Percentiles rank a stretch among this genome's conserved stretches.
Conservation (phyloP, 257 asterid species). For the Ehretia macrophylla region DNA sequence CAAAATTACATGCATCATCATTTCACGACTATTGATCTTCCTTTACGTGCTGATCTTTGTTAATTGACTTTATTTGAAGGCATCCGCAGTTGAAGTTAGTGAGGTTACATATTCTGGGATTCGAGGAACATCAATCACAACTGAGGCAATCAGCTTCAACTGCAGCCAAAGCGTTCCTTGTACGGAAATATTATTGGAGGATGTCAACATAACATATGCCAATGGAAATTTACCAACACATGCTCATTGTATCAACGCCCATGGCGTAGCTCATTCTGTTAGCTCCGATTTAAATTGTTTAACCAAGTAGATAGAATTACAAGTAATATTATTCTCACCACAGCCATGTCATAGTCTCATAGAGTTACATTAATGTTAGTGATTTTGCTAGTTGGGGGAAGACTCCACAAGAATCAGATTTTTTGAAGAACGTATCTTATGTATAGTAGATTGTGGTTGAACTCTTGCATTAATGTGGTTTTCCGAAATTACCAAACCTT, state of each 20-base stretch:
- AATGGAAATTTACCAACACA: slow-evolving; percentile 32
- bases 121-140: slow-evolving; percentile 48
- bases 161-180: slow-evolving; percentile 49
- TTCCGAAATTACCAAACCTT: too few relatives aligned
- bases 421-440: too few relatives aligned
- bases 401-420: too few relatives aligned
- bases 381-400: too few relatives aligned
- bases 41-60: too few relatives aligned
- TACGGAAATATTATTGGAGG: slow-evolving; percentile 31
- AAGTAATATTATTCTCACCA: too few relatives aligned
- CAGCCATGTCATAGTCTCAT: too few relatives aligned
- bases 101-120: slow-evolving; percentile 45
- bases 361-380: too few relatives aligned
- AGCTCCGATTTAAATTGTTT: slow-evolving; percentile 40
- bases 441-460: too few relatives aligned
- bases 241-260: slow-evolving; percentile 50
- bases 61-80: slow-evolving; percentile 28
- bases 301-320: neutral
- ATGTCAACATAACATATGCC: slow-evolving; percentile 38
- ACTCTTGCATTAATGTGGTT: too few relatives aligned
- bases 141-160: slow-evolving; percentile 37
- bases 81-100: slow-evolving; percentile 44
- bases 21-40: too few relatives aligned
- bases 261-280: slow-evolving; percentile 45
- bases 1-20: too few relatives aligned